Conservation (phyloP, 148 eudicot genomes). For the Spergularia marina region DNA sequence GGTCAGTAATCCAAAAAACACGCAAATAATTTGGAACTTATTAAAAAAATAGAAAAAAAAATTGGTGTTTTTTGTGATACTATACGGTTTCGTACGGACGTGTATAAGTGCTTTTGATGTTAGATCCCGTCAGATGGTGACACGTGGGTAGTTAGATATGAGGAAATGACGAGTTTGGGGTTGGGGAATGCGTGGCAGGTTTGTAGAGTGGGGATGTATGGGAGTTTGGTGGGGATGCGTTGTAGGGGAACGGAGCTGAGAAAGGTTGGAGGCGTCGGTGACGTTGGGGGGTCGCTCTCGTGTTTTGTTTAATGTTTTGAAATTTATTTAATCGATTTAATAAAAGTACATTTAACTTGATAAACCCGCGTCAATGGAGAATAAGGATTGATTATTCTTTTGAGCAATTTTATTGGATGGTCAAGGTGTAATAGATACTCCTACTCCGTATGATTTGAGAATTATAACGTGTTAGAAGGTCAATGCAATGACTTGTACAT, state of each 20-base stretch:
- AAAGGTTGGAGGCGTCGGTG: slow-evolving; percentile 16
- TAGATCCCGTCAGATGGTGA: background rate
- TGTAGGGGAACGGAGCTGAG: background rate
- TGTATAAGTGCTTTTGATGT: background rate
- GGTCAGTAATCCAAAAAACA: slow-evolving; percentile 14
- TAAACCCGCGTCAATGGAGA: no score
- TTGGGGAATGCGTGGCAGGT: slow-evolving; percentile 10
- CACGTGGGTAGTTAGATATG: background rate
- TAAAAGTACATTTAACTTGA: no score
- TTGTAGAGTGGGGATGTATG: background rate
- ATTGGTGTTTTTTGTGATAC: background rate
- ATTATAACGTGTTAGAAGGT: no score
- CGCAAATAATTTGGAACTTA: slow-evolving; percentile 4
- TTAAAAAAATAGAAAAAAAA: background rate
- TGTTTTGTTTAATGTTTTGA: background rate
- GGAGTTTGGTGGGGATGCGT: background rate
- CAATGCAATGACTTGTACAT: no score
- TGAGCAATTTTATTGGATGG: no score
- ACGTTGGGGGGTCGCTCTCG: background rate
- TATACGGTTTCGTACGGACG: background rate
- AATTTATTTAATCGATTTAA: no score
- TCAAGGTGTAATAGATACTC: no score
- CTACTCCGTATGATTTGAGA: no score
- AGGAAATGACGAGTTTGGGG: background rate
- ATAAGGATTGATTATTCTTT: no score